These are phyloP conservation scores for Hyaloscypha bicolor DNA, from an alignment of 495 filamentous ascomycete genomes.

Conservation along the genomic window DNA sequence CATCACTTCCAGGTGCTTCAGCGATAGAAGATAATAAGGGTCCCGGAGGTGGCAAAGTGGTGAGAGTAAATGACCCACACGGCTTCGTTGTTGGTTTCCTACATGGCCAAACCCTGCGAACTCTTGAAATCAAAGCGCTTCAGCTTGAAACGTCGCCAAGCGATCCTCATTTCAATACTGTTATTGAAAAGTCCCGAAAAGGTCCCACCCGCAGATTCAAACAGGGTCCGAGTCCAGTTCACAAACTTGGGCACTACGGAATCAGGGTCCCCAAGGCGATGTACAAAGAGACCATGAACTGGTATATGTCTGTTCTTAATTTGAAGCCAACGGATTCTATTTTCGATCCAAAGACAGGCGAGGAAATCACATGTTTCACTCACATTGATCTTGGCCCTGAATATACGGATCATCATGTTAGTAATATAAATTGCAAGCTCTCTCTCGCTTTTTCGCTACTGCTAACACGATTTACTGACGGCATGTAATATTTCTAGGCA, in stretches of 20 bases:
- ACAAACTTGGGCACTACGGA: slow-evolving; percentile 77
- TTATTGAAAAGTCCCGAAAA: slow-evolving; percentile 18
- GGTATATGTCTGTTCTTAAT: slow-evolving; percentile 69
- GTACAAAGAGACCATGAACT: slow-evolving; percentile 56
- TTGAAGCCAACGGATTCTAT: slow-evolving; percentile 54
- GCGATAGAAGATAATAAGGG: slow-evolving; percentile 46
- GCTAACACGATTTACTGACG: too few species aligned
- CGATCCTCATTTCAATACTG: neutral
- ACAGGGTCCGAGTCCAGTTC: slow-evolving; percentile 65
- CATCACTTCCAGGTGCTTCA: slow-evolving; percentile 44
- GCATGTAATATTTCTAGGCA: too few species aligned
- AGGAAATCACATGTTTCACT: slow-evolving; percentile 60
- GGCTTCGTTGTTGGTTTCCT: slow-evolving; percentile 61
- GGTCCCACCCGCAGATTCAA: slow-evolving; percentile 51
- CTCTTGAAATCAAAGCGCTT: neutral
- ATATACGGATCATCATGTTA: slow-evolving; percentile 63
- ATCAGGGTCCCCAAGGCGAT: slow-evolving; percentile 53
- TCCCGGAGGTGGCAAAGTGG: slow-evolving; percentile 59
- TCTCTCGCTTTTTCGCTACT: too few species aligned
- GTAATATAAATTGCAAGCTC: slow-evolving; percentile 44
- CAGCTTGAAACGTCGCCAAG: neutral
- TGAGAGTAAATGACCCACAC: slow-evolving; percentile 57
- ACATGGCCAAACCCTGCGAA: slow-evolving; percentile 44
- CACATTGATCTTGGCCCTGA: slow-evolving; percentile 63
- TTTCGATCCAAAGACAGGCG: slow-evolving; percentile 47